phyloP scores from a whole-genome alignment of 352 stramenopile species.

The Phytophthora tentaculata region DNA sequence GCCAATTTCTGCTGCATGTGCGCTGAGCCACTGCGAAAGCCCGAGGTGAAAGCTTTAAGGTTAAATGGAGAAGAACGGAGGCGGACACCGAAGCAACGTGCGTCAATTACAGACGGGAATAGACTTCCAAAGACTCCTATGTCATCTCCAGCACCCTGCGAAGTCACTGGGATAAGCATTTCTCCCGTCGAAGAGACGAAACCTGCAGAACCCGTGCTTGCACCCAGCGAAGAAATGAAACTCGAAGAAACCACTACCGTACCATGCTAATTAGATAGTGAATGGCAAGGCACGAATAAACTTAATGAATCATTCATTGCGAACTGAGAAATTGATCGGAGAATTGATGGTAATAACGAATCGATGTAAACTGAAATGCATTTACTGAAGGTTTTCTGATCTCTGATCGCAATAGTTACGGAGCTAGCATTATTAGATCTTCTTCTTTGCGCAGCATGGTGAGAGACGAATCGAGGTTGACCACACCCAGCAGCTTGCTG shows the following conservation, averaged over 20 bases:
- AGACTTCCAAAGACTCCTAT: slow-evolving; percentile 3
- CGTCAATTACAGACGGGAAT: slow-evolving; percentile 24
- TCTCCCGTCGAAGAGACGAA: slow-evolving; percentile 18
- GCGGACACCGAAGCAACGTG: slow-evolving; percentile 52
- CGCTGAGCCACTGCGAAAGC: slow-evolving; percentile 56
- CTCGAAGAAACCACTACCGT: slow-evolving; percentile 13
- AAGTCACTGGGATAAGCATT: background rate
- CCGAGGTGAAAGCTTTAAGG: slow-evolving; percentile 55
- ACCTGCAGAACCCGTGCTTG: slow-evolving; percentile 1
- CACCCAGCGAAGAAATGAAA: slow-evolving; percentile 19
- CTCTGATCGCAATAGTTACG: slow-evolving; percentile 5
- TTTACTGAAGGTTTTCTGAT: background rate
- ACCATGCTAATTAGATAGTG: slow-evolving; percentile 12
- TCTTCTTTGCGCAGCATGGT: slow-evolving; percentile 64
- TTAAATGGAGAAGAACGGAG: slow-evolving; percentile 38
- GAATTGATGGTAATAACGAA: no score
- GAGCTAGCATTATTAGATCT: slow-evolving; percentile 43
- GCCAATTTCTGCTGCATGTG: slow-evolving; percentile 83
- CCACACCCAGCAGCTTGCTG: slow-evolving; percentile 71
- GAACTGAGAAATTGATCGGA: no score
- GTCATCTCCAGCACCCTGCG: background rate
- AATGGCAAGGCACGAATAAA: background rate
- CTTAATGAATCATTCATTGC: no score
- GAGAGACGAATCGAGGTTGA: slow-evolving; percentile 77
- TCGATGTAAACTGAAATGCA: background rate